These are phyloP conservation scores for Fraxinus platypoda DNA, from an alignment of 305 asterid genomes.

Conservation along the genomic window DNA sequence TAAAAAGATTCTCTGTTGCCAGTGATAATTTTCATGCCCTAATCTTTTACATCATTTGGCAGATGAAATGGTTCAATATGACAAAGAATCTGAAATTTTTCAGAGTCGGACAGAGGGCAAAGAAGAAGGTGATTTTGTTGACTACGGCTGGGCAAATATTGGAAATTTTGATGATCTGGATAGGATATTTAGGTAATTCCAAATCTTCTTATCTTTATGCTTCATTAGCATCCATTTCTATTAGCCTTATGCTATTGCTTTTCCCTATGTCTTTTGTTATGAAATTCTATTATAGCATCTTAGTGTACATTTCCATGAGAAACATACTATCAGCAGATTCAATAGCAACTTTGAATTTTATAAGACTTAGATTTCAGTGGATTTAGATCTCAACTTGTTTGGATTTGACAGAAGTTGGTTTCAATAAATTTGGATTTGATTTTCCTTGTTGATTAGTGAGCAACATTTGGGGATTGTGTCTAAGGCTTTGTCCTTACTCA, in stretches of 20 bases:
- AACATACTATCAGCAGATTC: neutral
- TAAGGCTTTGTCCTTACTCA: neutral
- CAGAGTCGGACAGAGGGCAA: constrained; percentile 52
- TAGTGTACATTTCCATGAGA: neutral
- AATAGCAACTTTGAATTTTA: neutral
- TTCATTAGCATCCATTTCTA: constrained; percentile 17
- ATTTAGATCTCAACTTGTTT: neutral
- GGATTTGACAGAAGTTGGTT: neutral
- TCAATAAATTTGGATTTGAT: neutral
- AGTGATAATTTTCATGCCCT: constrained; percentile 16
- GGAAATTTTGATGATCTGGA: constrained; percentile 97
- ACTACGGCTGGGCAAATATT: constrained; percentile 83
- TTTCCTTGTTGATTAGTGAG: neutral
- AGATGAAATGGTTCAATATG: constrained; percentile 44
- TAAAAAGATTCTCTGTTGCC: constrained; percentile 7
- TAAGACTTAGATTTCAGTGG: neutral
- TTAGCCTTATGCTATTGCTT: neutral
- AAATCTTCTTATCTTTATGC: constrained; percentile 20
- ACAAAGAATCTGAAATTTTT: constrained; percentile 51
- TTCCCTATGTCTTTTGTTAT: neutral
- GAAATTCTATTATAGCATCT: neutral
- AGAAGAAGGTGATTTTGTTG: constrained; percentile 71
- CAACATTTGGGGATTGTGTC: neutral
- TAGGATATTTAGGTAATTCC: constrained; percentile 77
- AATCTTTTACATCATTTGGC: constrained; percentile 28